A percentile compares a stretch with the other conserved stretches of the same genome.
Evolutionary conservation across 1,284 basidiomycete species (phyloP).

Genomic region (Thelephora terrestris): DNA sequence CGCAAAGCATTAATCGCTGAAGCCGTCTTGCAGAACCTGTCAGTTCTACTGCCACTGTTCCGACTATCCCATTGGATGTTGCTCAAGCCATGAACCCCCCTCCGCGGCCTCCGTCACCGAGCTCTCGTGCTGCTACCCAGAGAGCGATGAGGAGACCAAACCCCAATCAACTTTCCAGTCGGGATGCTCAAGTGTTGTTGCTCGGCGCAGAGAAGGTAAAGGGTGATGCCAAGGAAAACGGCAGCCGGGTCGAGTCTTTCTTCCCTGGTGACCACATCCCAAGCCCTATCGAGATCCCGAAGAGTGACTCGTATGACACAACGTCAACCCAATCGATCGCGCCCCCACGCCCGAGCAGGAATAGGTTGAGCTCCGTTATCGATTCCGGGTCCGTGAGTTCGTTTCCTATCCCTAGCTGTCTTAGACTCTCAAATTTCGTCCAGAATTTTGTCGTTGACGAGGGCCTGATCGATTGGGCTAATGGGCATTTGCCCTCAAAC

Average conservation of each 20-base stretch:
- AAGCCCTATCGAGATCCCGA: conserved; percentile 2
- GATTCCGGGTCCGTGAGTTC: conserved; percentile 1
- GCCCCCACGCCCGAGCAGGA: conserved; percentile 55
- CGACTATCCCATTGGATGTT: conserved; percentile 90
- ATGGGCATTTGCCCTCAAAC: conserved; percentile 62
- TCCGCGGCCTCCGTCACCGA: conserved; percentile 89
- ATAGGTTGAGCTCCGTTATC: conserved; percentile 33
- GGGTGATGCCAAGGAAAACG: conserved; percentile 25
- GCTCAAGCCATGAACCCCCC: conserved; percentile 95
- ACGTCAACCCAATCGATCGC: conserved; percentile 14
- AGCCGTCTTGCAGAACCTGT: conserved; percentile 60
- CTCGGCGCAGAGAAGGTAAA: conserved; percentile 48
- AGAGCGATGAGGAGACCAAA: conserved; percentile 82
- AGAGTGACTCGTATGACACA: background rate
- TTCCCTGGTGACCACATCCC: conserved; percentile 34
- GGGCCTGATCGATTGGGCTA: conserved; percentile 77
- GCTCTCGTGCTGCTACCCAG: conserved; percentile 81
- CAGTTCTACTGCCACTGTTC: conserved; percentile 94
- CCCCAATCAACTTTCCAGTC: conserved; percentile 80
- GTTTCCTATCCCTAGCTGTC: background rate
- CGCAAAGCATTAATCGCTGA: conserved; percentile 6
- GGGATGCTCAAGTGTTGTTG: conserved; percentile 74
- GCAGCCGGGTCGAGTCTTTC: conserved; percentile 40
- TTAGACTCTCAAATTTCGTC: background rate
- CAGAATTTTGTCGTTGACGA: conserved; percentile 31